Evolutionary conservation across 345 rosid genomes (phyloP), one percentile per base, ranked within the genome.

Genomic region (Eucalyptus sp.): DNA sequence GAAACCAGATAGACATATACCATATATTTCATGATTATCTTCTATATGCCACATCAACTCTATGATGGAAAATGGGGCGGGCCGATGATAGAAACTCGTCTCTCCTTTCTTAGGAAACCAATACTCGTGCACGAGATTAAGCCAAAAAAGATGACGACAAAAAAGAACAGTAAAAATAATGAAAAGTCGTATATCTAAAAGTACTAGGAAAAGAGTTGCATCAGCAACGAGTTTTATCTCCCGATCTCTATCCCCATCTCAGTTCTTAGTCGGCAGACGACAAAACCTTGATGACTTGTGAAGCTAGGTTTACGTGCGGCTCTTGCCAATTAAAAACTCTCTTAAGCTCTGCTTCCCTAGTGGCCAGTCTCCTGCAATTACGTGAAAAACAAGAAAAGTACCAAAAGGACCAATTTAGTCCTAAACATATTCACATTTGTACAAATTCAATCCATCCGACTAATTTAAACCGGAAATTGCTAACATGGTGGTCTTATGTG

Each of bases 221-320:
- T 71, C 46, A 37, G 7, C 46, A 37, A 17, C 46, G 12, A 37
- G 8, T 18, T 71, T 71, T 10, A 20, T 76, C 29, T 10, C 48
- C 83, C 13, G 1, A 76, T 76, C 84, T 41, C 84, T 20, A 76
- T 76, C 37, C 37, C 37, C 37, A 33, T 33, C 83, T 6, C 84
- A 41, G 7, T 41, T 22, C 29, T 41, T 13, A 41, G 14, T 20
- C 48, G 4, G 84, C 84, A 20, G 48, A 76, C 48, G 24, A 11
- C 84, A 20, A 41, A 22, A 24, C 48, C 48, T 76, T 11, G 84
- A 76, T 76, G 84, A 76, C 84, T 41, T 20, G 29, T 41, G 7
- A 76, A 43, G 29, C 29, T 4, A 56, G 62, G 92, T 81, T 94
- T 90, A 87, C 92, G 92, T 93, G 94, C 48, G 18, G 25, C 43